Evolutionary conservation across 1,284 basidiomycete genomes (phyloP).

Genomic region (Phellinidium pouzarii): DNA sequence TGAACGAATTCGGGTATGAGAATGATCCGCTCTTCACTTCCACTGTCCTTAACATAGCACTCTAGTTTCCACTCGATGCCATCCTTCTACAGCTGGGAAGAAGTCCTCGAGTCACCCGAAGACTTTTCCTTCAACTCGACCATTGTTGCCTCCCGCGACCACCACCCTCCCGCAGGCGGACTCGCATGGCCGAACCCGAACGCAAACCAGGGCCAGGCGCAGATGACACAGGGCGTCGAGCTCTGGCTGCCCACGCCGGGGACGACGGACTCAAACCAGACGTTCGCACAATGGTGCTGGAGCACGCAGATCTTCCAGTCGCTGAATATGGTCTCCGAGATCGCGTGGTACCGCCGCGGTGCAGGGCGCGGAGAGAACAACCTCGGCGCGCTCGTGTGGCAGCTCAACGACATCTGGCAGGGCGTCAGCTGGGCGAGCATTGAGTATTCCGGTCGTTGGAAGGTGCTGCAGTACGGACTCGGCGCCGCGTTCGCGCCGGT

Average conservation of each 20-base stretch:
- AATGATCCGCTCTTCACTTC: background rate
- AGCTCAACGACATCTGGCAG: conserved; percentile 66
- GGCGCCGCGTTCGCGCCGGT: conserved; percentile 42
- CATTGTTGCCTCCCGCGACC: conserved; percentile 51
- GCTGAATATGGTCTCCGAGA: conserved; percentile 53
- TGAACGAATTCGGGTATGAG: conserved; percentile 55
- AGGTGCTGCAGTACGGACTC: conserved; percentile 50
- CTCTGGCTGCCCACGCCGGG: conserved; percentile 47
- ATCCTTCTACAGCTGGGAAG: conserved; percentile 57
- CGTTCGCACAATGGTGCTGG: conserved; percentile 56
- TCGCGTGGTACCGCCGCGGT: conserved; percentile 53
- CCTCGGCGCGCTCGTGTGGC: conserved; percentile 55
- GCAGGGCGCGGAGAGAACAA: conserved; percentile 53
- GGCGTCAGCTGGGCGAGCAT: conserved; percentile 54
- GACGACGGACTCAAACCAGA: conserved; percentile 46
- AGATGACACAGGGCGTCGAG: conserved; percentile 48
- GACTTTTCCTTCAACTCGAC: conserved; percentile 57
- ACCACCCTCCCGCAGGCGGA: conserved; percentile 50
- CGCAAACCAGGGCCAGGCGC: conserved; percentile 44
- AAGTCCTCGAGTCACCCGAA: conserved; percentile 42
- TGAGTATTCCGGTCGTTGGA: conserved; percentile 59
- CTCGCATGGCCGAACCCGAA: conserved; percentile 55
- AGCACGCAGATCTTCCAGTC: conserved; percentile 53
- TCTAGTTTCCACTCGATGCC: conserved; percentile 58
- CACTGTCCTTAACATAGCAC: background rate